These are phyloP conservation scores for Fusarium nematophilum DNA, from an alignment of 2,329 filamentous ascomycete species.

Conservation along the genomic window DNA sequence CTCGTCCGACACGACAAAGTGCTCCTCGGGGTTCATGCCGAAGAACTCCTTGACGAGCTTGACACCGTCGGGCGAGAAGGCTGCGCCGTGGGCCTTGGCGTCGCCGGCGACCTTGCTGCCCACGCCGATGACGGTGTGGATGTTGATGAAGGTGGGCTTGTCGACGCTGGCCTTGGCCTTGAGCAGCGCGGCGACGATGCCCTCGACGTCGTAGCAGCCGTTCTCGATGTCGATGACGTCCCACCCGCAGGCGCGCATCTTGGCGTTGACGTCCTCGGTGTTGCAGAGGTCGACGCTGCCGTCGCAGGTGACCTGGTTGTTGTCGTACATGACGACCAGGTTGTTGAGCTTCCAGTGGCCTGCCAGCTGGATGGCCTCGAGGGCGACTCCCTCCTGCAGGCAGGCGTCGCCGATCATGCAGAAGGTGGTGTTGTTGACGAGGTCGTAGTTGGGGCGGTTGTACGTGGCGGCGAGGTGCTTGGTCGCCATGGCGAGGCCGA, in stretches of 20 bases:
- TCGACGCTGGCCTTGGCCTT: slow-evolving; percentile 55
- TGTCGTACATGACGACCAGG: slow-evolving; percentile 68
- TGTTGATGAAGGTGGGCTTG: slow-evolving; percentile 69
- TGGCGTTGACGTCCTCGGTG: slow-evolving; percentile 67
- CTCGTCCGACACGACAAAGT: slow-evolving; percentile 54
- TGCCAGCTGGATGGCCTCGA: slow-evolving; percentile 67
- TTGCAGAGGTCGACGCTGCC: slow-evolving; percentile 64
- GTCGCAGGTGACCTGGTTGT: slow-evolving; percentile 71
- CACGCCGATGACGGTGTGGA: slow-evolving; percentile 66
- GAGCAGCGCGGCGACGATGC: slow-evolving; percentile 57
- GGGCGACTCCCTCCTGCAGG: slow-evolving; percentile 67
- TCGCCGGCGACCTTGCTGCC: slow-evolving; percentile 61
- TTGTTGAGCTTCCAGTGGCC: slow-evolving; percentile 68
- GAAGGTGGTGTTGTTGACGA: slow-evolving; percentile 64
- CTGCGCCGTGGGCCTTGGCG: slow-evolving; percentile 68
- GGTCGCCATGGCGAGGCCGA: slow-evolving; percentile 67
- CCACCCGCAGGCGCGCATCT: slow-evolving; percentile 68
- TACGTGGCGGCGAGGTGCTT: slow-evolving; percentile 66
- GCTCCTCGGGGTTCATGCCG: slow-evolving; percentile 50
- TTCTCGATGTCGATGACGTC: slow-evolving; percentile 65
- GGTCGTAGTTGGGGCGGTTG: slow-evolving; percentile 60
- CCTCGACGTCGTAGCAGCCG: slow-evolving; percentile 61
- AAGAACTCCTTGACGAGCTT: slow-evolving; percentile 50
- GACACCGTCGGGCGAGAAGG: slow-evolving; percentile 65
- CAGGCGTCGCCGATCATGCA: slow-evolving; percentile 70